Percentiles rank a stretch among this genome's conserved stretches.
phyloP scores from a whole-genome alignment of 352 stramenopile genomes.

The Phytopythium helicoides region DNA sequence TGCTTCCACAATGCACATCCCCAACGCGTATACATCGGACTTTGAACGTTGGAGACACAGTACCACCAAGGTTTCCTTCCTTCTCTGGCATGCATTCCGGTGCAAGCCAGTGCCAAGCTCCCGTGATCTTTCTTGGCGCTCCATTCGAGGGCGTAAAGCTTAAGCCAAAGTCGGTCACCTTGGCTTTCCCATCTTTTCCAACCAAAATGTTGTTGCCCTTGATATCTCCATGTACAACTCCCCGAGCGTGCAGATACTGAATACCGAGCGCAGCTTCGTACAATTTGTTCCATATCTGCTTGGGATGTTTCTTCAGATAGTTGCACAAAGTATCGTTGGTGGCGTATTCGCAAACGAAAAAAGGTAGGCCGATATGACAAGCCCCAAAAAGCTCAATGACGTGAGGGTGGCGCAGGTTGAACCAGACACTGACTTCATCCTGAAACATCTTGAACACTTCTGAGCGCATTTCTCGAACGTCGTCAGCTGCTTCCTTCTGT shows the following conservation, averaged over 20 bases:
- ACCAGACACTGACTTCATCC: conserved; percentile 26
- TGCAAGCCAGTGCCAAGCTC: conserved; percentile 17
- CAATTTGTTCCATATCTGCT: conserved; percentile 23
- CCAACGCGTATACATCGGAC: conserved; percentile 17
- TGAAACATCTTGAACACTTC: conserved; percentile 20
- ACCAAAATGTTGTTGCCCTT: conserved; percentile 36
- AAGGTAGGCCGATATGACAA: conserved; percentile 21
- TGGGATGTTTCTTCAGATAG: conserved; percentile 18
- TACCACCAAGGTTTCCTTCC: not conserved
- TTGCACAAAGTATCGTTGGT: conserved; percentile 12
- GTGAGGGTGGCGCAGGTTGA: conserved; percentile 26
- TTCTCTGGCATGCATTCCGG: conserved; percentile 3
- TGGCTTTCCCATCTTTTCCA: conserved; percentile 24
- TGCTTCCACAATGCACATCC: conserved; percentile 17
- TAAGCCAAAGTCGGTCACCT: conserved; percentile 28
- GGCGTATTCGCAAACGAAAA: conserved; percentile 29
- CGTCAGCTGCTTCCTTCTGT: not conserved
- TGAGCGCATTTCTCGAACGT: not conserved
- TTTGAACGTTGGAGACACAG: conserved; percentile 6
- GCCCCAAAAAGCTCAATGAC: conserved; percentile 28
- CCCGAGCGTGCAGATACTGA: conserved; percentile 26
- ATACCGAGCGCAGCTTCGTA: conserved; percentile 24
- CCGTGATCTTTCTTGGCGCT: not conserved
- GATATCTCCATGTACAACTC: conserved; percentile 32
- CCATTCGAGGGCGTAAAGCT: conserved; percentile 3